Conservation (phyloP, 441 rosid species). For the Erysimum pusillum region DNA sequence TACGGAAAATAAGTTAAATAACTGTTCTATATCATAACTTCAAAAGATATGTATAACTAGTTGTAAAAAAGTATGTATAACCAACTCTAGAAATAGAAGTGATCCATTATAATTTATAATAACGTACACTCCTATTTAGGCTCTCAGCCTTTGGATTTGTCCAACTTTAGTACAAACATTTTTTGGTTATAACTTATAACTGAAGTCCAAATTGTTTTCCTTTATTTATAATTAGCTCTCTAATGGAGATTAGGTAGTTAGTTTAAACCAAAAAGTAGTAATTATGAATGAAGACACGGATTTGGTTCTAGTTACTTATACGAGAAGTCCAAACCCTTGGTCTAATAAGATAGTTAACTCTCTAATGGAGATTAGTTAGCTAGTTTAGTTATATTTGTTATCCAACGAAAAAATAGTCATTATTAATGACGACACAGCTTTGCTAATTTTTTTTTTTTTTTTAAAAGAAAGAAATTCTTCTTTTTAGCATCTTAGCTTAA, state of each 20-base stretch:
- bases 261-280: background rate
- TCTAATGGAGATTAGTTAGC: constrained; percentile 1
- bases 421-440: constrained; percentile 13
- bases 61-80: too few species aligned
- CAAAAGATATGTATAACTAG: too few species aligned
- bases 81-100: too few species aligned
- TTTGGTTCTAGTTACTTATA: constrained; percentile 36
- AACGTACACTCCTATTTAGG: background rate
- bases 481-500: background rate
- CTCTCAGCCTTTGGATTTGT: constrained; percentile 18
- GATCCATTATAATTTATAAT: background rate
- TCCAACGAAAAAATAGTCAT: constrained; percentile 2
- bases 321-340: constrained; percentile 4
- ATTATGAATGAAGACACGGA: constrained; percentile 4
- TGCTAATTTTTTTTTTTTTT: background rate
- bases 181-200: constrained; percentile 35
- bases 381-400: constrained; percentile 18
- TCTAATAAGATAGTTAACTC: background rate
- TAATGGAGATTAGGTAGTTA: background rate
- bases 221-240: background rate
- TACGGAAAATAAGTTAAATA: too few species aligned
- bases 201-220: constrained; percentile 1
- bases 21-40: too few species aligned
- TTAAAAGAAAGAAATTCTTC: background rate
- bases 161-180: background rate